Conservation (phyloP, 2,329 filamentous ascomycete species). For the Cladobotryum mycophilum region DNA sequence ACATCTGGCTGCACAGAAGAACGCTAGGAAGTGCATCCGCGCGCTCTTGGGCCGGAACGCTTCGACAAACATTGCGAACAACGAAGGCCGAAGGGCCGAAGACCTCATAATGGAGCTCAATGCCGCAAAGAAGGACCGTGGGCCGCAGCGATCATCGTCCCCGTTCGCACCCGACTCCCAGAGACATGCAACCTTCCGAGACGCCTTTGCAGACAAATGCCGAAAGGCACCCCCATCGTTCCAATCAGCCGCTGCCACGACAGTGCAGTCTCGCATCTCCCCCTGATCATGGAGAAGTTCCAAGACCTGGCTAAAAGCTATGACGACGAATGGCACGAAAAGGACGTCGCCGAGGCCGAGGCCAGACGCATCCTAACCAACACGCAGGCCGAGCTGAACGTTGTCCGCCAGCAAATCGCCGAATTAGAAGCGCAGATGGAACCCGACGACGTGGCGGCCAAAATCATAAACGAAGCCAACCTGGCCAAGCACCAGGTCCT, state of each 20-base stretch:
- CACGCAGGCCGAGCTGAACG: conserved; percentile 60
- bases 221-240: conserved; percentile 39
- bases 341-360: conserved; percentile 62
- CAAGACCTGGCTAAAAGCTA: conserved; percentile 64
- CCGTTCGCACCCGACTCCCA: conserved; percentile 59
- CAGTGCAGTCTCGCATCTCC: conserved; percentile 64
- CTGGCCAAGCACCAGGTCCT: conserved; percentile 42
- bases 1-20: conserved; percentile 68
- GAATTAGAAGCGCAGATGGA: conserved; percentile 52
- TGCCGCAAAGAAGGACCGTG: conserved; percentile 58
- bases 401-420: conserved; percentile 52
- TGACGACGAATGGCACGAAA: conserved; percentile 69
- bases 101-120: conserved; percentile 75
- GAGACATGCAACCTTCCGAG: conserved; percentile 48
- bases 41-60: conserved; percentile 73
- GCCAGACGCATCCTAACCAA: conserved; percentile 59
- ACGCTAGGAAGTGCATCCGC: conserved; percentile 85
- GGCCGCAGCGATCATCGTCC: conserved; percentile 69
- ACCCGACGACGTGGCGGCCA: conserved; percentile 46
- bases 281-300: conserved; percentile 65
- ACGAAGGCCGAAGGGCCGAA: conserved; percentile 75
- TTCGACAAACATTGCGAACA: conserved; percentile 74
- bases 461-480: conserved; percentile 46
- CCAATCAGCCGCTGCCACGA: conserved; percentile 60
- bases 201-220: conserved; percentile 38